Percentiles rank a stretch among this genome's conserved stretches.
Evolutionary conservation across 768 basidiomycete species (phyloP).

Genomic region (Kwoniella sp.): DNA sequence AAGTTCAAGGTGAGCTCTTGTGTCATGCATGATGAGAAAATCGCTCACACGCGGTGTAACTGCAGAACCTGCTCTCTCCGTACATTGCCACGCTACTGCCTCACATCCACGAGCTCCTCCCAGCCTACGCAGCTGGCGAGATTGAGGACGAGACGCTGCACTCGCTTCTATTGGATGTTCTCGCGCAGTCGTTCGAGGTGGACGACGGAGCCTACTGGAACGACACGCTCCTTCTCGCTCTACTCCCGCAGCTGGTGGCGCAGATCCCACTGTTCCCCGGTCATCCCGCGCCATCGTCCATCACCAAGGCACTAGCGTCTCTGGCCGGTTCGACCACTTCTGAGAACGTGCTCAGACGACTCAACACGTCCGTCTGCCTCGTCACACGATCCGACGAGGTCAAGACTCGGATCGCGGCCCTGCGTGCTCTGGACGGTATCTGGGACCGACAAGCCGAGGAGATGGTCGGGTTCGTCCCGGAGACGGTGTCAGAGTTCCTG

Average conservation of each 20-base stretch:
- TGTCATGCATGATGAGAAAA: neutral
- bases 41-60: constrained; percentile 50
- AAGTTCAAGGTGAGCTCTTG: constrained; percentile 71
- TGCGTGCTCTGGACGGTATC: constrained; percentile 64
- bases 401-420: constrained; percentile 63
- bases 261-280: constrained; percentile 61
- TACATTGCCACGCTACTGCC: constrained; percentile 76
- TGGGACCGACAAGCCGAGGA: constrained; percentile 78
- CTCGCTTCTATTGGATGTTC: constrained; percentile 59
- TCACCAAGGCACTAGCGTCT: constrained; percentile 51
- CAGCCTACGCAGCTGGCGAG: constrained; percentile 53
- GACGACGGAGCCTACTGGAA: constrained; percentile 93
- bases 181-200: constrained; percentile 65
- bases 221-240: constrained; percentile 66
- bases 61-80: constrained; percentile 70
- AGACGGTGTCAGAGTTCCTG: constrained; percentile 53
- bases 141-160: constrained; percentile 57
- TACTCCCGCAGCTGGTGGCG: constrained; percentile 56
- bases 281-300: constrained; percentile 36
- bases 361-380: constrained; percentile 82
- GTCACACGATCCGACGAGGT: constrained; percentile 80
- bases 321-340: constrained; percentile 61
- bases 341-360: constrained; percentile 64
- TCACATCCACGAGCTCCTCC: constrained; percentile 63
- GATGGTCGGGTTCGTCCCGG: constrained; percentile 78